These are phyloP conservation scores for Skeletonema marinoi DNA, from an alignment of 108 stramenopile species.

Conservation along the genomic window DNA sequence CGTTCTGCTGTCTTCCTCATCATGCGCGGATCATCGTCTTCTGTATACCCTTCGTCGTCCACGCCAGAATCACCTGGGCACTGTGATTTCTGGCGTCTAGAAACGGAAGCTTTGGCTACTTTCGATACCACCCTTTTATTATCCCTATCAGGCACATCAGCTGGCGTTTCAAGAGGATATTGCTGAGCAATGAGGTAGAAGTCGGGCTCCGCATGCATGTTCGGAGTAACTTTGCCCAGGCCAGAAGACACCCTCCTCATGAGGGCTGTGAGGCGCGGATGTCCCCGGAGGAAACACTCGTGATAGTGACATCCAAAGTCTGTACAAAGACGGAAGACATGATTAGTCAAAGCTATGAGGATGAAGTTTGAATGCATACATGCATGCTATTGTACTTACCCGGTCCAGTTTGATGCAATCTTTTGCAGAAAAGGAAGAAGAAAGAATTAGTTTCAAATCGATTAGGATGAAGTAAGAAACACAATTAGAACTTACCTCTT, in stretches of 20 bases:
- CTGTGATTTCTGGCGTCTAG: neutral
- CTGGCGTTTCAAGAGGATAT: neutral
- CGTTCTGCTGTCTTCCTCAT: no score
- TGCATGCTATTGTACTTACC: neutral
- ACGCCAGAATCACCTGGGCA: neutral
- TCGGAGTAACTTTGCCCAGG: neutral
- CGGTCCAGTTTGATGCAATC: neutral
- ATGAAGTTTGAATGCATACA: no score
- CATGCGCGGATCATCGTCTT: no score
- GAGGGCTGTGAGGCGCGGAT: neutral
- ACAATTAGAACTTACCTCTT: neutral
- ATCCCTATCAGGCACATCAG: neutral
- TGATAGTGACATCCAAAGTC: constrained; percentile 1
- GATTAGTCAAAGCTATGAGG: no score
- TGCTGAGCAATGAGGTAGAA: neutral
- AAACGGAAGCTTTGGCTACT: neutral
- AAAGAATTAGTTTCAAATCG: no score
- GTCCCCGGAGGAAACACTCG: neutral
- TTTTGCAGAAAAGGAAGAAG: neutral
- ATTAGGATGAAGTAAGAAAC: no score
- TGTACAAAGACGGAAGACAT: neutral
- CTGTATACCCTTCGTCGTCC: neutral
- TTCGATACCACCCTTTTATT: neutral
- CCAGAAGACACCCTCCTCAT: neutral
- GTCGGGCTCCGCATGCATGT: neutral